Base-by-base conservation (phyloP, 257 asterid genomes). In the Knoxia roxburghii region DNA sequence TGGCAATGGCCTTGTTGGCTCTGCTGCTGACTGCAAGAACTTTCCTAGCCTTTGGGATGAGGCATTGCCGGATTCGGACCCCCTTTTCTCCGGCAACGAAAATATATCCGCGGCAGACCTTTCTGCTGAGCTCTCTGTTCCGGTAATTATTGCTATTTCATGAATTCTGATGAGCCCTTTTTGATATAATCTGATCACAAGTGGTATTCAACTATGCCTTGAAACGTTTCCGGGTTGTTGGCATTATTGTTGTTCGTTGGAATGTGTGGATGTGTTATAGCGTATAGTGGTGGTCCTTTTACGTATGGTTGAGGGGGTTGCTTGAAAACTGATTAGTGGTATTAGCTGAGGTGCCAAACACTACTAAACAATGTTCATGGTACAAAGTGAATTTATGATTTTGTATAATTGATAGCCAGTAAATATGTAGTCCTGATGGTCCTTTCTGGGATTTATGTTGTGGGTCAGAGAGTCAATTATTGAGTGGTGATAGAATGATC, bases 61-160 rank as follows among this genome's bases (percentile, higher is more conserved):
- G 39, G 64, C 82, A 11, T 72, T 88, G 80, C 85, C 88, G 46
- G 87, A 76, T 12, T 68, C 81, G 13, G 86, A 71, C 73, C 78
- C 78, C n/a, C 75, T 88, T 71, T 86, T 87, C 85, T 41, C 84
- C 70, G 73, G 76, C 51, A 50, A 73, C 73, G 79, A 74, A 26
- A 54, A 68, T 70, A 69, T 69, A 68, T 61, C 82, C 1, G 86
- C 83, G 0, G 75, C 91, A 4, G 95, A 81, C 77, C 85, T 90
- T 39, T 83, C 95, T 0, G 85, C 92, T 0, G 95, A 88, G 77
- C 86, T 90, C 82, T 85, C 91, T 51, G 88, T 90, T 78, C 99
- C 96, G 87, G 97, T 93, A 74, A 85, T 89, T 54, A 39, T 65
- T 27, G 12, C 2, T 54, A 23, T 15, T 24, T 43, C 56, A 15